phyloP scores from a whole-genome alignment of 2,329 filamentous ascomycete species.

The Fusarium sororula region DNA sequence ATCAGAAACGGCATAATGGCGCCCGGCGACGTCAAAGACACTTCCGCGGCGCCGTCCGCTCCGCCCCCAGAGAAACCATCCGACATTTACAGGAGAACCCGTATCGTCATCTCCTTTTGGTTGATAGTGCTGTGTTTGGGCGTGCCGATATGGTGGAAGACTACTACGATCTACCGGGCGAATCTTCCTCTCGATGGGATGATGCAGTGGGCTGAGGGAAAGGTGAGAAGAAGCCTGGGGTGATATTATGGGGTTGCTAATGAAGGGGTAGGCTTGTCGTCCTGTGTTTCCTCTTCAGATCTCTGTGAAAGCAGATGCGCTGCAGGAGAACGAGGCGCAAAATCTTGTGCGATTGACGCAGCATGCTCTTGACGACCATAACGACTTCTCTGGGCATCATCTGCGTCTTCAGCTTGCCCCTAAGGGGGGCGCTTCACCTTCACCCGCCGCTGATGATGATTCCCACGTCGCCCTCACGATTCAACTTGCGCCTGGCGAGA shows the following conservation, averaged over 20 bases:
- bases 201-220: constrained; percentile 90
- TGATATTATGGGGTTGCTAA: background rate
- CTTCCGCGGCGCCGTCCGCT: constrained; percentile 29
- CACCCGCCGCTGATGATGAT: constrained; percentile 50
- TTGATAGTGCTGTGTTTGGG: constrained; percentile 83
- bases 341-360: constrained; percentile 83
- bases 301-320: constrained; percentile 73
- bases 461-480: constrained; percentile 73
- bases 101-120: constrained; percentile 91
- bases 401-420: constrained; percentile 62
- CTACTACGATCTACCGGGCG: constrained; percentile 90
- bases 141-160: constrained; percentile 94
- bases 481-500: constrained; percentile 71
- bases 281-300: constrained; percentile 89
- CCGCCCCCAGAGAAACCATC: constrained; percentile 81
- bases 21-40: constrained; percentile 31
- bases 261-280: constrained; percentile 76
- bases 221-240: constrained; percentile 60
- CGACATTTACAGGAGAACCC: constrained; percentile 73
- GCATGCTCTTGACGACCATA: constrained; percentile 84
- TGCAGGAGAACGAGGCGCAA: constrained; percentile 74
- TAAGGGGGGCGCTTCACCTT: constrained; percentile 31
- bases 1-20: constrained; percentile 34
- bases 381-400: constrained; percentile 86
- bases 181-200: constrained; percentile 84